Evolutionary conservation across 148 eudicot genomes (phyloP).

Genomic region (Rhododendron williamsianum): DNA sequence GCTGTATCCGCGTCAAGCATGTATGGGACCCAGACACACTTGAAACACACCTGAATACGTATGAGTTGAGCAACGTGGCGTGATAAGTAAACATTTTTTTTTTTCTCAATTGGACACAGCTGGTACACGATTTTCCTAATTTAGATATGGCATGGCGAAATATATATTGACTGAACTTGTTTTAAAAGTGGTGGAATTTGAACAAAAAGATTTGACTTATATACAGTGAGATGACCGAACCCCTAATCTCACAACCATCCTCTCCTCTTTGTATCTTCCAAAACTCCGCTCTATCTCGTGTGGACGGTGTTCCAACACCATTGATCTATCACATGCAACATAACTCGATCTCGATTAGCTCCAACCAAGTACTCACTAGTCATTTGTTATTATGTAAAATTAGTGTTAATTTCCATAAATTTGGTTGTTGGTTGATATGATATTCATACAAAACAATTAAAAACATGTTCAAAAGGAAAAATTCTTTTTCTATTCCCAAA

Average conservation of each 20-base stretch:
- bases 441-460: background rate
- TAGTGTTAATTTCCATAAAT: background rate
- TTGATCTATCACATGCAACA: background rate
- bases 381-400: background rate
- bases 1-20: background rate
- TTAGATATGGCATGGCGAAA: background rate
- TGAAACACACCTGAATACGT: background rate
- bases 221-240: background rate
- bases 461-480: background rate
- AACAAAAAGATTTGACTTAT: background rate
- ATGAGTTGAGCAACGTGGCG: background rate
- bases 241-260: background rate
- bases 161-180: background rate
- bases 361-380: background rate
- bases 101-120: background rate
- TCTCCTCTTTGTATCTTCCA: background rate
- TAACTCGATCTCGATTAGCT: background rate
- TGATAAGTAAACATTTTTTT: background rate
- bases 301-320: background rate
- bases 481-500: background rate
- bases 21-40: background rate
- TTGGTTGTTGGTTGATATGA: background rate
- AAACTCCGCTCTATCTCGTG: background rate
- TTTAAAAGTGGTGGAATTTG: background rate
- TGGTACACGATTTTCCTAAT: background rate